These are phyloP conservation scores for Penicillium sp. DNA, from an alignment of 2,329 filamentous ascomycete genomes.

Conservation along the genomic window DNA sequence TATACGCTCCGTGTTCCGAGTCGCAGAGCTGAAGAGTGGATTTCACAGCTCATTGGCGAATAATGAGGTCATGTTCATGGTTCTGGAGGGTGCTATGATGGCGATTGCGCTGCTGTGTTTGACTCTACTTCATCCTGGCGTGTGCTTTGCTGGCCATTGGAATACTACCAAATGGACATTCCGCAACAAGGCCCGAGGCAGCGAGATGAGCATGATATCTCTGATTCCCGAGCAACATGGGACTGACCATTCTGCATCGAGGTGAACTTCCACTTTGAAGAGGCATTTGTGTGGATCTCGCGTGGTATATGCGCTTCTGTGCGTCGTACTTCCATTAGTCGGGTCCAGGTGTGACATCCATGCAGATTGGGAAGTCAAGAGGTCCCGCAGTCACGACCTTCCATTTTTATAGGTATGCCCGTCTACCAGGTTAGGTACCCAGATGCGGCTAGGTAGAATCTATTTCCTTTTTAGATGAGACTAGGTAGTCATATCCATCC, in stretches of 20 bases:
- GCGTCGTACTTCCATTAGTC: neutral
- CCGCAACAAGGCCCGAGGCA: neutral
- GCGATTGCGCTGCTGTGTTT: conserved; percentile 8
- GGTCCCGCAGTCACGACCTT: too few species aligned
- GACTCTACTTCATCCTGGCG: neutral
- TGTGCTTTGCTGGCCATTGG: neutral
- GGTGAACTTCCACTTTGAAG: too few species aligned
- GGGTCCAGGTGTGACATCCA: neutral
- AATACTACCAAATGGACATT: neutral
- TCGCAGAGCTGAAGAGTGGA: conserved; percentile 49
- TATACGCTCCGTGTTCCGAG: conserved; percentile 48
- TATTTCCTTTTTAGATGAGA: too few species aligned
- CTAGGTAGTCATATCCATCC: too few species aligned
- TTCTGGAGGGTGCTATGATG: conserved; percentile 53
- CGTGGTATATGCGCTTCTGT: neutral
- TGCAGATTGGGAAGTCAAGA: too few species aligned
- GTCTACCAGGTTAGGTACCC: too few species aligned
- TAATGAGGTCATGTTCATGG: conserved; percentile 48
- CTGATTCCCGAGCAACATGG: neutral
- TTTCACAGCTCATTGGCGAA: conserved; percentile 48
- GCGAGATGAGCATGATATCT: neutral
- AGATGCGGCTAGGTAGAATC: too few species aligned
- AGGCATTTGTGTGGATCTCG: neutral
- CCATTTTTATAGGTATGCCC: too few species aligned
- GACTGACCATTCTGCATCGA: neutral